A percentile compares a stretch with the other conserved stretches of the same genome.
Conservation (phyloP, 2,329 filamentous ascomycete species). For the Cladosporium sp. region DNA sequence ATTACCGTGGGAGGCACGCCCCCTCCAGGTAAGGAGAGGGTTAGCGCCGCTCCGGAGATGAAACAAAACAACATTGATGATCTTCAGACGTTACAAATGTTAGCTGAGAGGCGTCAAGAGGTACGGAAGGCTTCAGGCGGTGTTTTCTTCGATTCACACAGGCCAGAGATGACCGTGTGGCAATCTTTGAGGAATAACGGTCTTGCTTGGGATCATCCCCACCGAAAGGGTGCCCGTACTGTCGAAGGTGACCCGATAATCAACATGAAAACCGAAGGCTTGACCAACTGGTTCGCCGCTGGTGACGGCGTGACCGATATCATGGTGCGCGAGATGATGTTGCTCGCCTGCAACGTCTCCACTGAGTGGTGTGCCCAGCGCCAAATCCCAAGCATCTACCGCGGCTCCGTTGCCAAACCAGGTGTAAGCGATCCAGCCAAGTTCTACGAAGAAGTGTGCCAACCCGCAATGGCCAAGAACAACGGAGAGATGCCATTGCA, state of each 20-base stretch:
- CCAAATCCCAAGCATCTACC: conserved; percentile 48
- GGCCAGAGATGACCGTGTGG: conserved; percentile 35
- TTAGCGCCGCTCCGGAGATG: conserved; percentile 19
- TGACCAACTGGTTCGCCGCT: conserved; percentile 31
- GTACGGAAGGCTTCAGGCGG: conserved; percentile 36
- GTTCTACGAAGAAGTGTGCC: conserved; percentile 33
- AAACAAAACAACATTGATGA: conserved; percentile 28
- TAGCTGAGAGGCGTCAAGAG: conserved; percentile 31
- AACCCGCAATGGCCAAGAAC: conserved; percentile 34
- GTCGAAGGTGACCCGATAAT: conserved; percentile 44
- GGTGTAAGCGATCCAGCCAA: conserved; percentile 32
- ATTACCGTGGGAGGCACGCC: conserved; percentile 33
- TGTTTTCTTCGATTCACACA: conserved; percentile 30
- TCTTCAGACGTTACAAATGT: conserved; percentile 32
- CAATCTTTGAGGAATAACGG: conserved; percentile 29
- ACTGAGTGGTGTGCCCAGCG: conserved; percentile 51
- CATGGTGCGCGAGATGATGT: conserved; percentile 49
- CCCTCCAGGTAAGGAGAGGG: conserved; percentile 17
- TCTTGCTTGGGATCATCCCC: conserved; percentile 40
- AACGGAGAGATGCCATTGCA: conserved; percentile 32
- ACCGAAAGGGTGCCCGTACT: conserved; percentile 32
- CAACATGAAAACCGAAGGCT: conserved; percentile 29
- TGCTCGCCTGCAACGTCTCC: conserved; percentile 50
- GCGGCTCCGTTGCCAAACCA: conserved; percentile 33
- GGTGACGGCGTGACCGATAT: conserved; percentile 20